Base-by-base conservation (phyloP, 2,329 filamentous ascomycete species). In the Septoria linicola region DNA sequence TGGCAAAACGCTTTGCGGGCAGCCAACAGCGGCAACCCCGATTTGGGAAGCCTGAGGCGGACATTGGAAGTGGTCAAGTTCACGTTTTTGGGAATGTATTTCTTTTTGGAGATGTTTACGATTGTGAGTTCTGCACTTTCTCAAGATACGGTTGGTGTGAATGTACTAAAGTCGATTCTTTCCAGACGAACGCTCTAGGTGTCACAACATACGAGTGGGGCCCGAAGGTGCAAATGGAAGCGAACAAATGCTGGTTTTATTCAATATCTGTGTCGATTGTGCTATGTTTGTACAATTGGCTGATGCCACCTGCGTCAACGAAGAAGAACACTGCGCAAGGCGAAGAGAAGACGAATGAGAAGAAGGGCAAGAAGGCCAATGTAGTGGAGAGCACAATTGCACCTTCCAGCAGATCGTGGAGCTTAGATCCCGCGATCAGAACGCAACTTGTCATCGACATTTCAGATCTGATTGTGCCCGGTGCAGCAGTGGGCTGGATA, bases 201-300 rank as follows among this genome's bases (percentile, higher is more conserved):
- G 60, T 76, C 1, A 76, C 74, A 31, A 63, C 61, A 1, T 70
- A 70, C 1, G 40, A 65, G 0, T 77, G 72, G 66, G 76, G 76
- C 13, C 59, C 61, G n/a, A 60, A 56, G 20, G 61, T 86, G 3
- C 73, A 80, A 39, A 54, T 77, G 17, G 83, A 89, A 68, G 80
- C 80, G 0, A 81, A 87, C 69, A 78, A 81, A 45, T 83, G 86
- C 68, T 90, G 87, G 87, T 79, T 88, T 57, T 80, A 83, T 32
- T 78, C 78, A 0, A 70, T 89, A 17, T 70, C 70, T 8, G 79
- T 54, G 51, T 80, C 77, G 1, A 69, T 80, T 0, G 35, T 77
- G 2, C 62, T 73, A 19, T 70, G 73, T 1, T 23, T 74, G 25
- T 58, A 80, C 53, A 68, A 20, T 4, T 43, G 30, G 47, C 30